Evolutionary conservation across 257 asterid species (phyloP).

Genomic region (Verbena officinalis): DNA sequence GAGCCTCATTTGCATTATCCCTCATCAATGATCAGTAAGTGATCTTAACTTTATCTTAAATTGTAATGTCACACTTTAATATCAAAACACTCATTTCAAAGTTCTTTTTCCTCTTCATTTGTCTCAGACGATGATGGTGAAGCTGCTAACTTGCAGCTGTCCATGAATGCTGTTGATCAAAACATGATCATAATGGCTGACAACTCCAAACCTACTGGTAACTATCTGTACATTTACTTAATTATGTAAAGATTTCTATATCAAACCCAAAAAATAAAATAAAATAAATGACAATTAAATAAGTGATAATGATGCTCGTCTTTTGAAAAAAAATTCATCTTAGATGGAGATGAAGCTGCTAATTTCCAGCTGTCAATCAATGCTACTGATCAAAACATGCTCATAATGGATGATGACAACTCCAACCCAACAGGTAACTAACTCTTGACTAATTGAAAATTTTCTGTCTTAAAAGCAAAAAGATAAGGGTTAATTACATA

Average conservation of each 20-base stretch:
- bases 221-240: too few relatives aligned
- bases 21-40: slow-evolving; percentile 47
- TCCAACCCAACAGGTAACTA: slow-evolving; percentile 23
- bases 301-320: too few relatives aligned
- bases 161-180: slow-evolving; percentile 37
- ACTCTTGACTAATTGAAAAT: too few relatives aligned
- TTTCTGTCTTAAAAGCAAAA: too few relatives aligned
- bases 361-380: slow-evolving; percentile 42
- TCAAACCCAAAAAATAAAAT: neutral
- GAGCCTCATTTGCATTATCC: slow-evolving; percentile 47
- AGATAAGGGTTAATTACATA: too few relatives aligned
- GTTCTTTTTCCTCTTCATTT: too few relatives aligned
- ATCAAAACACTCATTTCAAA: too few relatives aligned
- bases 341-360: slow-evolving; percentile 44
- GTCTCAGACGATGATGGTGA: slow-evolving; percentile 39
- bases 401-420: slow-evolving; percentile 8
- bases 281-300: too few relatives aligned
- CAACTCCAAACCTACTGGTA: slow-evolving; percentile 24
- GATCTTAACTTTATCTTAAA: neutral
- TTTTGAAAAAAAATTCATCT: neutral
- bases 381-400: slow-evolving; percentile 37
- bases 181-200: slow-evolving; percentile 29
- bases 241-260: too few relatives aligned
- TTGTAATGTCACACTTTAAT: neutral
- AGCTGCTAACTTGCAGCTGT: slow-evolving; percentile 41